Percentiles rank a stretch among this genome's conserved stretches.
phyloP scores from a whole-genome alignment of 495 filamentous ascomycete species.

The Pseudevernia furfuracea region DNA sequence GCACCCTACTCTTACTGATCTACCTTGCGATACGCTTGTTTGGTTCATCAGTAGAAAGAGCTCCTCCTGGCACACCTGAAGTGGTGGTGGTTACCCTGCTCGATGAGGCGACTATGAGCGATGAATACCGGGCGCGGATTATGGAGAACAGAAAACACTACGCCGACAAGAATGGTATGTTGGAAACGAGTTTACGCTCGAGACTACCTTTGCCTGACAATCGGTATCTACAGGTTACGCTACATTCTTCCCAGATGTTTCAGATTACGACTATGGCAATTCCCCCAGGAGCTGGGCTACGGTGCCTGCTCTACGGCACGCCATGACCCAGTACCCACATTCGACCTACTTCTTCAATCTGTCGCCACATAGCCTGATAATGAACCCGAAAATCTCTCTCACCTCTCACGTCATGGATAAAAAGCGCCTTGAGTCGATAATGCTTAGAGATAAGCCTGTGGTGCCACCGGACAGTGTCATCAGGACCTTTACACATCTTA shows the following conservation, averaged over 20 bases:
- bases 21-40: conserved; percentile 53
- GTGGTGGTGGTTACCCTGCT: conserved; percentile 85
- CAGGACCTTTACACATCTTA: conserved; percentile 80
- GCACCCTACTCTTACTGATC: conserved; percentile 52
- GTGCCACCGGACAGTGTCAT: conserved; percentile 96
- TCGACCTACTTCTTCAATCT: conserved; percentile 78
- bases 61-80: conserved; percentile 63
- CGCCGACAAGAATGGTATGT: conserved; percentile 75
- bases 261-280: conserved; percentile 67
- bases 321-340: conserved; percentile 68
- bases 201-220: conserved; percentile 10
- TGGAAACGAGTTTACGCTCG: neutral
- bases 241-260: conserved; percentile 67
- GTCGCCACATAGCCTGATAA: conserved; percentile 75
- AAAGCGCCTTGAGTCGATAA: conserved; percentile 61
- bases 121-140: conserved; percentile 60
- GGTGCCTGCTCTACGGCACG: conserved; percentile 83
- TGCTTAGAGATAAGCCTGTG: conserved; percentile 76
- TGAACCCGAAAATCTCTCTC: conserved; percentile 70
- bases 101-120: conserved; percentile 52
- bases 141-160: conserved; percentile 79
- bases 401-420: conserved; percentile 62
- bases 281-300: conserved; percentile 67
- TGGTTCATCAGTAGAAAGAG: conserved; percentile 30
- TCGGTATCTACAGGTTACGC: conserved; percentile 58